A percentile compares a stretch with the other conserved stretches of the same genome.
phyloP scores from a whole-genome alignment of 495 filamentous ascomycete genomes.

The Polyplosphaeria fusca region DNA sequence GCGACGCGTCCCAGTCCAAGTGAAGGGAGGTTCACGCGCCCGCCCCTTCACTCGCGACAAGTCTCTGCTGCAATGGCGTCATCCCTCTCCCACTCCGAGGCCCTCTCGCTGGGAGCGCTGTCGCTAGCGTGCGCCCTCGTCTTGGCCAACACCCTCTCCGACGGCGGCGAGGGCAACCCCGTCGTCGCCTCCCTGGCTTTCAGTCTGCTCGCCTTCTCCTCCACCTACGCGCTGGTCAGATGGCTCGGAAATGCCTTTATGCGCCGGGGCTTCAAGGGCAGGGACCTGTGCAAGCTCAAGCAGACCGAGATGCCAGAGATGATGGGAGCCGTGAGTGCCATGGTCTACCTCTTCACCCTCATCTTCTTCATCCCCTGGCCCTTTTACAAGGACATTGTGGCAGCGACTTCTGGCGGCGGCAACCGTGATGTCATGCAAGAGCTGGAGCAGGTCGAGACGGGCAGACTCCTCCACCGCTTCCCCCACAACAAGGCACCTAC shows the following conservation, averaged over 20 bases:
- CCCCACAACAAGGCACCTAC: slow-evolving; percentile 81
- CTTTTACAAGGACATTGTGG: slow-evolving; percentile 97
- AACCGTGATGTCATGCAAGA: slow-evolving; percentile 79
- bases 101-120: slow-evolving; percentile 65
- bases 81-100: slow-evolving; percentile 67
- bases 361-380: slow-evolving; percentile 94
- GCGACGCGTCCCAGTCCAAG: background rate
- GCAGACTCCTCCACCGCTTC: slow-evolving; percentile 82
- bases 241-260: slow-evolving; percentile 95
- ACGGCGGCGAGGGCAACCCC: slow-evolving; percentile 80
- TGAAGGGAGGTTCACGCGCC: no score
- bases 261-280: slow-evolving; percentile 83
- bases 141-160: slow-evolving; percentile 74
- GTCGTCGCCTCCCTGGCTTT: slow-evolving; percentile 84
- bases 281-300: slow-evolving; percentile 78
- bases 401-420: slow-evolving; percentile 90
- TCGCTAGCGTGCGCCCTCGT: slow-evolving; percentile 67
- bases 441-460: slow-evolving; percentile 63
- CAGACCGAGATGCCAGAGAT: slow-evolving; percentile 86
- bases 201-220: slow-evolving; percentile 76
- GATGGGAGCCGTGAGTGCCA: slow-evolving; percentile 94
- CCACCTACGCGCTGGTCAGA: slow-evolving; percentile 76
- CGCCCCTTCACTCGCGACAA: no score
- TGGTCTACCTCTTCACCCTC: slow-evolving; percentile 81
- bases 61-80: no score